Percentiles rank a stretch among this genome's conserved stretches.
Evolutionary conservation across 306 rosid species (phyloP).

Genomic region (Corylus heterophylla): DNA sequence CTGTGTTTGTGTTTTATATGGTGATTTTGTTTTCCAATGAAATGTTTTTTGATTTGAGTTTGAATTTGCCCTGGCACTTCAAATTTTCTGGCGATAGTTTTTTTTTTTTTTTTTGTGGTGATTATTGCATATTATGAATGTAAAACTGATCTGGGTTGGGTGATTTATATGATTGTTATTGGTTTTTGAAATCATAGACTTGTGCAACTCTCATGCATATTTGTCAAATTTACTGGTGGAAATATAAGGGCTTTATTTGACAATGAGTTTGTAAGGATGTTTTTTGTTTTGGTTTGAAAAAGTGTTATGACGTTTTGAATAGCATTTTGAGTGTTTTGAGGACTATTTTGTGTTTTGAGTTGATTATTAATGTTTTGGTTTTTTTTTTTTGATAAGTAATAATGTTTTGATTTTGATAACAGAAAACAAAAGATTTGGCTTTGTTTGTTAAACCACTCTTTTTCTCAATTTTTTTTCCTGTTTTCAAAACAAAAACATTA

Average conservation of each 20-base stretch:
- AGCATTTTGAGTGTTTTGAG: too few relatives aligned
- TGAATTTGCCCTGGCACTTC: not conserved
- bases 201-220: not conserved
- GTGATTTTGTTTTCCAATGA: not conserved
- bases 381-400: too few relatives aligned
- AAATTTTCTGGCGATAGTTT: not conserved
- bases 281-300: too few relatives aligned
- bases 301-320: too few relatives aligned
- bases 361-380: too few relatives aligned
- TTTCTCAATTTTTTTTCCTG: too few relatives aligned
- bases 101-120: not conserved
- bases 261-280: too few relatives aligned
- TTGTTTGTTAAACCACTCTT: too few relatives aligned
- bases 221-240: not conserved
- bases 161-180: not conserved
- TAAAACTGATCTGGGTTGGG: not conserved
- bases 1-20: not conserved
- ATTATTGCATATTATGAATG: not conserved
- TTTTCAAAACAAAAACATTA: too few relatives aligned
- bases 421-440: too few relatives aligned
- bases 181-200: not conserved
- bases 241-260: not conserved
- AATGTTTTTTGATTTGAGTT: not conserved
- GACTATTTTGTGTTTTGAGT: too few relatives aligned
- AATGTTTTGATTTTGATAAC: too few relatives aligned